Evolutionary conservation across 164 flowering plant species (phyloP), one percentile per base, ranked within the genome.

Genomic region (Chloranthus sessilifolius): DNA sequence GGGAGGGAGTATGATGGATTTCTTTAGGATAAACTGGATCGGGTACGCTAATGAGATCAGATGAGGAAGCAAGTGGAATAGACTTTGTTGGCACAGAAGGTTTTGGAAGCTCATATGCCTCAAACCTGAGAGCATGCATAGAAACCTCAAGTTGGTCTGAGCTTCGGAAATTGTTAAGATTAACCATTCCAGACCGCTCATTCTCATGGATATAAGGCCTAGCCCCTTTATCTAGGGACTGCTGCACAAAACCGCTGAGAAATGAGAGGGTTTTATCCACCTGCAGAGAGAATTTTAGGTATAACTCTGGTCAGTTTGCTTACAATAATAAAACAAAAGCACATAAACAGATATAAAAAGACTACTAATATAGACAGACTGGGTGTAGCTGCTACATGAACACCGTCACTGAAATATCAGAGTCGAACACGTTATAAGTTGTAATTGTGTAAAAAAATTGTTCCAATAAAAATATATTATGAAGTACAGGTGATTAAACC

Each of bases 101-200:
- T 63, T 86, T 82, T 35, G 99, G 95, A 60, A 77, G 83, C 59
- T 94, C 99, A 57, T 94, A 89, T 14, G 99, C 99, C 67, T 94
- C 99, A 59, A 94, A 94, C 66, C 81, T 77, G 20, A 94, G 95
- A 49, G 83, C 58, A 64, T 89, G 96, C 6, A 68, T 36, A 10
- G 84, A 69, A 27, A 69, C 22, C 52, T 81, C 95, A 30, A 58
- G 83, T 28, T 80, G 87, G 38, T 75, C 79, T 36, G 72, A 83
- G 59, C 49, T 63, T 48, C 74, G 68, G 49, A 79, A 73, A 63
- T 54, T 71, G 65, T 71, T 71, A 23, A 78, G 58, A 61, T 61
- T 60, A 16, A 62, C 26, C 55, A 70, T 52, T 50, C 88, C 92
- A 58, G 79, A 55, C 9, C 95, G 91, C 46, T 84, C 90, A 55